Base-by-base conservation (phyloP, 2,329 filamentous ascomycete species). In the Diaporthe sp. region DNA sequence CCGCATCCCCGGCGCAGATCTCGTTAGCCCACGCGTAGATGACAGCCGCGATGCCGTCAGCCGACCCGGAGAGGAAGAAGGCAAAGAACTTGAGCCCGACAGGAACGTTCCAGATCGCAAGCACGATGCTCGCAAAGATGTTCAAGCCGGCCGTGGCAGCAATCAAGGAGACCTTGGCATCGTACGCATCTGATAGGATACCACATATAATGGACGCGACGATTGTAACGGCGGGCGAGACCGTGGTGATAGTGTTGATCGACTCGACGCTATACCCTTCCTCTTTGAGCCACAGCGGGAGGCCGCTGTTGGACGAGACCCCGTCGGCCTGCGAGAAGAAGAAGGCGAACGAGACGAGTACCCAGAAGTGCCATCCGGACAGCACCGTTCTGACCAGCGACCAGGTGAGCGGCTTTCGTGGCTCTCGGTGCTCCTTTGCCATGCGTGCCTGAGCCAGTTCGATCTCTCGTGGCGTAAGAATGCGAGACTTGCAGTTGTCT, bases 281-380 rank as follows among this genome's bases (percentile, higher is more conserved):
- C 31, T 68, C 19, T 13, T 53, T 68, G 62, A 68, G 62, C 62
- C 44, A 68, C 31, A 68, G 44, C 31, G 46, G 22, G 8, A 68
- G 44, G 22, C 62, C 62, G 39, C 62, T 84, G 76, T 83, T 82
- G 73, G 77, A 82, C 74, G 87, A 86, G 76, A 91, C 89, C 80
- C 88, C 86, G 68, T 86, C 88, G 22, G 87, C 88, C 44, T 89
- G 90, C 79, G 87, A 89, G 59, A 89, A 89, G 80, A 90, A 89
- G 75, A 82, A 90, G 78, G 88, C 89, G 75, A 89, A 91, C 22
- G 62, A 68, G 28, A 68, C 44, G 3, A 51, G 62, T 4, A 68
- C 46, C 62, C 62, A 68, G 46, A 68, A 68, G 31, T 68, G 62
- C 62, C 62, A 68, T 0, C 62, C 62, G 0, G 44, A 53, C 10